phyloP scores from a whole-genome alignment of 2,329 filamentous ascomycete genomes.

The Fusarium incarnatum region DNA sequence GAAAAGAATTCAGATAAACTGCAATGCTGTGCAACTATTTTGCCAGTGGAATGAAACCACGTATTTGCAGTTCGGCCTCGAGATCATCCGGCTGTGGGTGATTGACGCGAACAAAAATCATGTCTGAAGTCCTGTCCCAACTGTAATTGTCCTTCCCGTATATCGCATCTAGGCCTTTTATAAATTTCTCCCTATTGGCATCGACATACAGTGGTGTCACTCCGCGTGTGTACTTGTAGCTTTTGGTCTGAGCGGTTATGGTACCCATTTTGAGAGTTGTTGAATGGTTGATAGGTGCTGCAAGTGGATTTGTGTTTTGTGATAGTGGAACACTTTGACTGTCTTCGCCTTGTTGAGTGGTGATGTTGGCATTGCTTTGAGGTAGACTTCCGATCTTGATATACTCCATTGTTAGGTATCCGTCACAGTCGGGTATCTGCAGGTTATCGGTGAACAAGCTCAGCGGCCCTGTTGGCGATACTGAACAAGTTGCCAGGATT shows the following conservation, averaged over 20 bases:
- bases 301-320: fast-evolving
- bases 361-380: neutral
- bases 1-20: neutral
- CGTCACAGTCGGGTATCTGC: neutral
- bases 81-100: neutral
- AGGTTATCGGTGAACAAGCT: neutral
- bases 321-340: neutral
- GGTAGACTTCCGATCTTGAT: fast-evolving
- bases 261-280: neutral
- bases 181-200: neutral
- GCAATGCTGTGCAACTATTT: neutral
- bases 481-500: too few species aligned
- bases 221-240: neutral
- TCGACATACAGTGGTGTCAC: neutral
- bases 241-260: neutral
- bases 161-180: neutral
- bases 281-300: neutral
- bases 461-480: fast-evolving
- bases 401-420: neutral
- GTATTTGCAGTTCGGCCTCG: neutral
- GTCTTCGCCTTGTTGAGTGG: neutral
- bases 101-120: neutral
- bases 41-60: neutral
- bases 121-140: too few species aligned
- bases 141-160: neutral